Percentiles rank a stretch among this genome's conserved stretches.
Conservation (phyloP, 257 asterid species). For the Misopates orontium region DNA sequence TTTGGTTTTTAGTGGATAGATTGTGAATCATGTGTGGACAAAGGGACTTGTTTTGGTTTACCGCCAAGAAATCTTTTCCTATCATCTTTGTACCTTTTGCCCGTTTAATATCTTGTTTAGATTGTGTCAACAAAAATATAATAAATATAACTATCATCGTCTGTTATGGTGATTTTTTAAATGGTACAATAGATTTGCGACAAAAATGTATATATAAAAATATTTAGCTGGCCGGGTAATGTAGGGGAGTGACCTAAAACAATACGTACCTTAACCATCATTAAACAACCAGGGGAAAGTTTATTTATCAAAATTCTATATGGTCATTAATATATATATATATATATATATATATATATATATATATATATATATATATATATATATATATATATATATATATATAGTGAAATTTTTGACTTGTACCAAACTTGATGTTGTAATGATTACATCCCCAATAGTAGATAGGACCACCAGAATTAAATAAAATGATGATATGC, state of each 20-base stretch:
- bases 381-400: too few relatives aligned
- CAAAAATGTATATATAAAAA: too few relatives aligned
- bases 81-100: not conserved
- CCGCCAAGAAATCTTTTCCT: not conserved
- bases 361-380: too few relatives aligned
- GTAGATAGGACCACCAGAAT: constrained; percentile 49
- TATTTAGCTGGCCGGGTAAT: too few relatives aligned
- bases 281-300: constrained; percentile 41
- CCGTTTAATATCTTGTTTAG: too few relatives aligned
- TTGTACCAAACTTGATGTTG: constrained; percentile 41
- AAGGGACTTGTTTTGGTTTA: not conserved
- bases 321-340: too few relatives aligned
- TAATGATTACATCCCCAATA: constrained; percentile 50
- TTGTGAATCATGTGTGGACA: not conserved
- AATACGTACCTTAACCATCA: constrained; percentile 18
- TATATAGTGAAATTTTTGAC: constrained; percentile 46
- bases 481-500: constrained; percentile 26
- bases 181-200: not conserved
- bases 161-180: not conserved
- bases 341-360: too few relatives aligned
- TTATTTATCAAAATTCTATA: constrained; percentile 45
- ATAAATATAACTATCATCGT: not conserved
- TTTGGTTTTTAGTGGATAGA: not conserved
- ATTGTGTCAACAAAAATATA: not conserved
- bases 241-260: constrained; percentile 29